Conservation (phyloP, 805 yeast genomes). For the Ogataea wickerhamii region DNA sequence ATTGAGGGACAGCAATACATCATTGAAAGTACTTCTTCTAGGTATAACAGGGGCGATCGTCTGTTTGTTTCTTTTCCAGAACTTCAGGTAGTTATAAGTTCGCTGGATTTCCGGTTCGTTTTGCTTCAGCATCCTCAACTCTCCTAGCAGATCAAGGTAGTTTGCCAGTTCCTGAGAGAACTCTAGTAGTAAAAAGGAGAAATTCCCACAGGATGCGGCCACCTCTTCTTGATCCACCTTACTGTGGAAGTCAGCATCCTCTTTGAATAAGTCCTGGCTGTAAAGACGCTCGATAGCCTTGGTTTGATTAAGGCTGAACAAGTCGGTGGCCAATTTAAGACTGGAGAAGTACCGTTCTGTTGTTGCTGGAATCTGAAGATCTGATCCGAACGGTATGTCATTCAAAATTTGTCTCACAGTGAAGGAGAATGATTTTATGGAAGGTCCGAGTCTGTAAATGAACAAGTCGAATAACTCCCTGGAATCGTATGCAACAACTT, state of each 20-base stretch:
- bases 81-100: constrained; percentile 51
- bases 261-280: constrained; percentile 47
- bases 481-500: constrained; percentile 26
- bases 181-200: constrained; percentile 60
- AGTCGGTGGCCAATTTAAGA: constrained; percentile 46
- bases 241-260: constrained; percentile 34
- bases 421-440: constrained; percentile 60
- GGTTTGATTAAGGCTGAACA: constrained; percentile 55
- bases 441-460: constrained; percentile 67
- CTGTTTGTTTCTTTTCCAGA: constrained; percentile 40
- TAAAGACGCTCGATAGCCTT: constrained; percentile 58
- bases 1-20: constrained; percentile 28
- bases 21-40: constrained; percentile 29
- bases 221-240: constrained; percentile 72
- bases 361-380: constrained; percentile 36
- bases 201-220: constrained; percentile 81
- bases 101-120: constrained; percentile 12
- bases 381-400: constrained; percentile 53
- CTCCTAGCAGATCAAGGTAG: constrained; percentile 43
- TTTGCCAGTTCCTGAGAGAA: constrained; percentile 54
- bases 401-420: constrained; percentile 60
- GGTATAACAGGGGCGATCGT: background rate
- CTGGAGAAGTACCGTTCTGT: constrained; percentile 42
- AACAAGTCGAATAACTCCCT: constrained; percentile 60
- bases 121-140: constrained; percentile 12